A percentile compares a stretch with the other conserved stretches of the same genome.
These are phyloP conservation scores for Fomitopsis pulvina DNA, from an alignment of 768 basidiomycete genomes.

Conservation along the genomic window DNA sequence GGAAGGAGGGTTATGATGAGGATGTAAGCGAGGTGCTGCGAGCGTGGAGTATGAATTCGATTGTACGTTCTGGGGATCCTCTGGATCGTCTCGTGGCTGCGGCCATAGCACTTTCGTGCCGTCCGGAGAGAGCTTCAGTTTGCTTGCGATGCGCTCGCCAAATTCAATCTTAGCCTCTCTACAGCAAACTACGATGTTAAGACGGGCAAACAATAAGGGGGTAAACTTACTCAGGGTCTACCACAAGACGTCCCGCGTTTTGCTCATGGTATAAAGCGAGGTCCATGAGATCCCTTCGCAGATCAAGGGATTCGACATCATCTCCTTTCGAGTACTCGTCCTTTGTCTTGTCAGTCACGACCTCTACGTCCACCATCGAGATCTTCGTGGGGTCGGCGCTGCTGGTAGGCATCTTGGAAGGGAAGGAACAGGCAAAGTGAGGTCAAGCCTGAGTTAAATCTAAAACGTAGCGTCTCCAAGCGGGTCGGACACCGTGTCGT, in stretches of 20 bases:
- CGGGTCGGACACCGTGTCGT: no score
- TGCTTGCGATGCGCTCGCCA: constrained; percentile 46
- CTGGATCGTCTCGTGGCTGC: constrained; percentile 53
- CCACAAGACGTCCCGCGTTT: constrained; percentile 50
- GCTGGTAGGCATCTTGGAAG: no score
- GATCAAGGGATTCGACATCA: no score
- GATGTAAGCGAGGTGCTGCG: no score
- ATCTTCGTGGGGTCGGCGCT: no score
- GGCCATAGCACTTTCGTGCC: constrained; percentile 64
- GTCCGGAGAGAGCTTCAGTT: constrained; percentile 49
- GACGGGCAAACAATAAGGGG: not conserved
- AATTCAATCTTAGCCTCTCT: constrained; percentile 62
- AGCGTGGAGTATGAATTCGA: no score
- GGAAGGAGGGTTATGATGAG: constrained; percentile 12
- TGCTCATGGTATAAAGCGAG: constrained; percentile 10
- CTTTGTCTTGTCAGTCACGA: no score
- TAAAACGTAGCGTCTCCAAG: no score
- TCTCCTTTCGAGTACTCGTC: no score
- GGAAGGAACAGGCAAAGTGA: no score
- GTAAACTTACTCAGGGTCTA: constrained; percentile 49
- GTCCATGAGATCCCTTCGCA: not conserved
- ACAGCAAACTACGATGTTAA: not conserved
- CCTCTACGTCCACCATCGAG: no score
- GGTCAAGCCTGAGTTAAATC: no score
- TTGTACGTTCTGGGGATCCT: constrained; percentile 68